Evolutionary conservation across 2,329 filamentous ascomycete species (phyloP), one percentile per base, ranked within the genome.

Genomic region (Fusarium verticillioides): DNA sequence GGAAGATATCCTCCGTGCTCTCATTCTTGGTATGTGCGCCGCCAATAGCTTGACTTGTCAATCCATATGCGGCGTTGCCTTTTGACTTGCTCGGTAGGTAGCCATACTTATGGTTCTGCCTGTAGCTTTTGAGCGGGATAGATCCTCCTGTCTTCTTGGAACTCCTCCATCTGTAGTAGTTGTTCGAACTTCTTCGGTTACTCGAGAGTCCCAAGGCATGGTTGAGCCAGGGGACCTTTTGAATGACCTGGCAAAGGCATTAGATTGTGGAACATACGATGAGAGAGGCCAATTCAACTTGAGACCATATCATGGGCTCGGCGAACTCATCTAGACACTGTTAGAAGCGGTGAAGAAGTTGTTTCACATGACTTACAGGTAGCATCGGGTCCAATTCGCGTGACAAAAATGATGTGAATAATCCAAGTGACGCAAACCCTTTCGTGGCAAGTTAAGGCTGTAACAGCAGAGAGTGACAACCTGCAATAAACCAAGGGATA

Each of bases 231-330:
- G 78, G 80, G 30, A 79, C 74, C 66, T 75, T 77, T 12, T 77
- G 69, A n/a, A 77, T 70, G 26, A 81, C 67, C 37, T 79, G 78
- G 49, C 78, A 75, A 11, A 81, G 62, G 10, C 79, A 81, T 7
- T 78, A 80, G 30, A 81, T 79, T 50, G 76, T 80, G 10, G 80
- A 79, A 69, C 79, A 81, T 26, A 80, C 72, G 13, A 82, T 73
- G 7, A 82, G 75, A n/a, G 78, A 69, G 53, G 75, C 78, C 11
- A 81, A 65, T 61, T 82, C 78, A 21, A 77, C 75, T 69, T 78
- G 72, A 16, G 80, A 79, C 79, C 78, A 81, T 39, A 81, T 74
- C 36, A 79, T 65, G 4, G 79, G 76, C 10, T 79, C 71, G 13
- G 68, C 65, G 16, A 79, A 70, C 40, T 78, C 61, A 36, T 76